phyloP scores from a whole-genome alignment of 2,329 filamentous ascomycete species.

The Fonsecaea pedrosoi region DNA sequence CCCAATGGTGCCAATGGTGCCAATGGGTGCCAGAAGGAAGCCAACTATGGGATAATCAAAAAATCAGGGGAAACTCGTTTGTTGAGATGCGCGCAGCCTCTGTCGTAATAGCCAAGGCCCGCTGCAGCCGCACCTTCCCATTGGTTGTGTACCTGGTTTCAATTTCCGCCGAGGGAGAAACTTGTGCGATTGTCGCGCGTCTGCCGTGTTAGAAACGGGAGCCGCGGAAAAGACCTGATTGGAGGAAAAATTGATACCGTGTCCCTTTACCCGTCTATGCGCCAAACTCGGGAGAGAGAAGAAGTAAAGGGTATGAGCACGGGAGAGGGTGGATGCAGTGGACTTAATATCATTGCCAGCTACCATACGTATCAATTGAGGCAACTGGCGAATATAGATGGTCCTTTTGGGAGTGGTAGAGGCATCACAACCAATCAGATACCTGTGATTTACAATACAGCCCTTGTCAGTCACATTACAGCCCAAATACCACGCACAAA shows the following conservation, averaged over 20 bases:
- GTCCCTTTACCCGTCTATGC: not conserved
- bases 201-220: conserved; percentile 35
- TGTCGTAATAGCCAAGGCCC: conserved; percentile 28
- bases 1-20: conserved; percentile 6
- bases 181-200: conserved; percentile 36
- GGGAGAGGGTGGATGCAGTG: not conserved
- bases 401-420: not conserved
- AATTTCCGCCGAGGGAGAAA: conserved; percentile 33
- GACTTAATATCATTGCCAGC: not conserved
- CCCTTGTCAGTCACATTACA: not conserved
- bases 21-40: not conserved
- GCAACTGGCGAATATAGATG: not conserved
- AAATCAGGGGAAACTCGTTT: conserved; percentile 30
- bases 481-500: not conserved
- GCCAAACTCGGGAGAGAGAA: not conserved
- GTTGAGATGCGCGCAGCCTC: conserved; percentile 5
- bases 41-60: not conserved
- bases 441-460: not conserved
- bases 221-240: conserved; percentile 17
- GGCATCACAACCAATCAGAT: not conserved
- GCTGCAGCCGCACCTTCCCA: conserved; percentile 26
- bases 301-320: not conserved
- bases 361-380: not conserved
- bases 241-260: not conserved
- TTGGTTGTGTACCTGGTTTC: conserved; percentile 29